Evolutionary conservation across 495 filamentous ascomycete genomes (phyloP), one percentile per base, ranked within the genome.

Genomic region (Penicillium chermesinum): DNA sequence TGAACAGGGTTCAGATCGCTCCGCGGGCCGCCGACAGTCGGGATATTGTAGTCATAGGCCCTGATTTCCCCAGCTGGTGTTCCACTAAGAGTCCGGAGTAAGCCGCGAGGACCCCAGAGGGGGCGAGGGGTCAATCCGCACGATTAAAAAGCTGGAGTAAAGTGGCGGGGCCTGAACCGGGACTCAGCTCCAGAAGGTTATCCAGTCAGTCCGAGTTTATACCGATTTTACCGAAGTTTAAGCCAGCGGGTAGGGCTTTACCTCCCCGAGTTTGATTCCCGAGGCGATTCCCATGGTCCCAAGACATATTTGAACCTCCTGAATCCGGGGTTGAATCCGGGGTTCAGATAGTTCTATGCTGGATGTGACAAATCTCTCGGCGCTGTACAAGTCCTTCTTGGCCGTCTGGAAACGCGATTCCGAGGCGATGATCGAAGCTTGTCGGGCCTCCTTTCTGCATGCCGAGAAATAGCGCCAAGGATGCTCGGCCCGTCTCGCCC

Each of bases 391-490:
- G 10, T 30, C 4, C 25, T 10, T 30, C 25, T 30, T 30, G 25
- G 25, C 25, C 10, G 25, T 30, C 25, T 30, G 5, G 10, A 30
- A 30, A 30, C 10, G 25, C 10, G 25, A 4, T 10, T 5, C 32
- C 30, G 8, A 36, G 27, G 30, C 15, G 30, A 44, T 10, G 19
- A 21, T 35, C 8, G 0, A 35, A 21, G 42, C 42, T 44, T 44
- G 27, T 44, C 34, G 16, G 42, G 30, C 2, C 30, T 44, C 20
- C 15, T 44, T 12, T 9, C n/a, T 44, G 42, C 42, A 36, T 44
- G 42, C 42, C 42, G 34, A 44, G 42, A 20, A 30, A 13, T n/a
- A 12, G 6, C 16, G 42, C 17, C 17, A 44, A 44, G 42, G 6
- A 13, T 16, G 8, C 16, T 10, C 4, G 10, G 25, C 25, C 25